A percentile compares a stretch with the other conserved stretches of the same genome.
Conservation (phyloP, 352 stramenopile genomes). For the Phytophthora tubulina region DNA sequence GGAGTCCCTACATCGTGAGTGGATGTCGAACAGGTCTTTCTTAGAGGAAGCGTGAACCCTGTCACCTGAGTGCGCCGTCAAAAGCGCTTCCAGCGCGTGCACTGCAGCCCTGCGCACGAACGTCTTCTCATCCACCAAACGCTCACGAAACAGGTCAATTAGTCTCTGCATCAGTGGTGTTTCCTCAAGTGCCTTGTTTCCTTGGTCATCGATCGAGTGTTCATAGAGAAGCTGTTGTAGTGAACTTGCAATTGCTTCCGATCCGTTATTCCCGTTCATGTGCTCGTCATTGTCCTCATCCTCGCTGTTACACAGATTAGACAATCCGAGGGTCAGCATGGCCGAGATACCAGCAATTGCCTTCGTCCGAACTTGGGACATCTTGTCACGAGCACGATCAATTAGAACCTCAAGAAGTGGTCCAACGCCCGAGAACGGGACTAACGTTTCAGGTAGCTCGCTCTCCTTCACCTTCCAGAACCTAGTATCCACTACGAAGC, state of each 20-base stretch:
- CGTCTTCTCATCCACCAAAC: constrained; percentile 83
- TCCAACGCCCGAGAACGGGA: constrained; percentile 58
- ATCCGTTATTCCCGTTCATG: constrained; percentile 33
- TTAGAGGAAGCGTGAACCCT: constrained; percentile 62
- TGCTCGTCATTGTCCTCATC: constrained; percentile 36
- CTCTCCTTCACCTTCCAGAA: constrained; percentile 66
- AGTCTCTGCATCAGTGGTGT: constrained; percentile 75
- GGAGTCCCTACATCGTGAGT: constrained; percentile 75
- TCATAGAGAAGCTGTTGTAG: constrained; percentile 66
- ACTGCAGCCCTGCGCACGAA: constrained; percentile 84
- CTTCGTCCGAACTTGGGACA: constrained; percentile 83
- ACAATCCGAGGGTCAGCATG: constrained; percentile 64
- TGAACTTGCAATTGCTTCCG: constrained; percentile 55
- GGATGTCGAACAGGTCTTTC: constrained; percentile 82
- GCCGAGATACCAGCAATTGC: constrained; percentile 81
- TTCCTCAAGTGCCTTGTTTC: constrained; percentile 52
- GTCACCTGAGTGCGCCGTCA: constrained; percentile 58
- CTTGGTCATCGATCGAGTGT: constrained; percentile 35
- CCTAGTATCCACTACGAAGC: constrained; percentile 66
- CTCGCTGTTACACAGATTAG: constrained; percentile 39
- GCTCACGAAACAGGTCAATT: constrained; percentile 78
- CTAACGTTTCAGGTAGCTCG: constrained; percentile 43
- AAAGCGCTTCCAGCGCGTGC: constrained; percentile 79
- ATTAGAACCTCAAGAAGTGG: constrained; percentile 78
- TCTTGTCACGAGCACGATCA: constrained; percentile 80